phyloP scores from a whole-genome alignment of 148 eudicot species.

The Linanthus parryae region DNA sequence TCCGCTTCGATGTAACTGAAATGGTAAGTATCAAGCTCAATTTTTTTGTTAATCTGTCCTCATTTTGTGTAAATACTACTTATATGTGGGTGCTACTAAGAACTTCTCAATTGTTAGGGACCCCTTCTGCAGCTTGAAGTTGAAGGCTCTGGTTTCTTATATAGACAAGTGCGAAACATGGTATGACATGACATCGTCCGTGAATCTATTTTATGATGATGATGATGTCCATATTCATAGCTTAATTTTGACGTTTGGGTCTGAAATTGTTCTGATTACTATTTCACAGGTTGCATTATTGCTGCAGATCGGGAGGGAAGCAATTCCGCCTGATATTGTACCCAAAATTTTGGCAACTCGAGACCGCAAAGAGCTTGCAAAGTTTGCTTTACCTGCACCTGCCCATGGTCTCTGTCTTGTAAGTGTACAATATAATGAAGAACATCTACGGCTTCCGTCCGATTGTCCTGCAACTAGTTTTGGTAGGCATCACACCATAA shows the following conservation, averaged over 20 bases:
- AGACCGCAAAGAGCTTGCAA: constrained; percentile 71
- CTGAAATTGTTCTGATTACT: neutral
- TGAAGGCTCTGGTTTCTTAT: constrained; percentile 95
- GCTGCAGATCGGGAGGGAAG: constrained; percentile 89
- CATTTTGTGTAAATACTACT: neutral
- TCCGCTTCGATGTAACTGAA: constrained; percentile 61
- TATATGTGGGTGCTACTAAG: too few species aligned
- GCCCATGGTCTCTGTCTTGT: constrained; percentile 75
- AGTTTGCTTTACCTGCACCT: constrained; percentile 51
- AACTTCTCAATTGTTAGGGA: constrained; percentile 45
- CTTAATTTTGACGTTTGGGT: too few species aligned
- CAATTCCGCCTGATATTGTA: constrained; percentile 65
- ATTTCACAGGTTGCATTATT: constrained; percentile 62
- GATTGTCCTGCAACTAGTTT: constrained; percentile 56
- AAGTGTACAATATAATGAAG: constrained; percentile 52
- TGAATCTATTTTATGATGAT: too few species aligned
- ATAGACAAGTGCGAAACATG: constrained; percentile 97
- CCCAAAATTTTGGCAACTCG: constrained; percentile 54
- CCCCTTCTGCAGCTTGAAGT: constrained; percentile 83
- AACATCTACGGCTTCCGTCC: constrained; percentile 53
- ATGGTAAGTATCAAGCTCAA: constrained; percentile 32
- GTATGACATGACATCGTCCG: too few species aligned
- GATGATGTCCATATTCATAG: too few species aligned
- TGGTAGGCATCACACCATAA: constrained; percentile 58
- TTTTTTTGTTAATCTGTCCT: neutral